These are phyloP conservation scores for Monosporascus cannonballus DNA, from an alignment of 2,329 filamentous ascomycete species.

Conservation along the genomic window DNA sequence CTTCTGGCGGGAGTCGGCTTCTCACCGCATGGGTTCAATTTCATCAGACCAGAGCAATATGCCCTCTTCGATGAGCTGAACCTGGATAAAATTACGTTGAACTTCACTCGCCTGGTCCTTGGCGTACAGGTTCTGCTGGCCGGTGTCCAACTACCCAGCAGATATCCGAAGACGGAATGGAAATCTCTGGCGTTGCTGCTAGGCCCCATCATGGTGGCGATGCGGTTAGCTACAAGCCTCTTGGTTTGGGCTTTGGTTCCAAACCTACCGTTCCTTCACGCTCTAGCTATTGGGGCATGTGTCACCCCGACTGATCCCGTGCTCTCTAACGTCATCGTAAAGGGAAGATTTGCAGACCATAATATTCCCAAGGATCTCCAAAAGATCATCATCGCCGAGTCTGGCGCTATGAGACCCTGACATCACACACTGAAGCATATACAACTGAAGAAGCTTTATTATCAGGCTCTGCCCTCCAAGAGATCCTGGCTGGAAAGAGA, in stretches of 20 bases:
- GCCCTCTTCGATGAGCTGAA: slow-evolving; percentile 47
- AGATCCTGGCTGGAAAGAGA: too few species aligned
- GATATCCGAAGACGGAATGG: slow-evolving; percentile 76
- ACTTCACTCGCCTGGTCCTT: slow-evolving; percentile 80
- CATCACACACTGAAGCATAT: too few species aligned
- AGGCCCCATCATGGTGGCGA: slow-evolving; percentile 75
- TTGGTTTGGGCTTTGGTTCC: slow-evolving; percentile 74
- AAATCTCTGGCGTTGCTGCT: slow-evolving; percentile 67
- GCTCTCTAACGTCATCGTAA: slow-evolving; percentile 82
- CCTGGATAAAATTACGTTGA: slow-evolving; percentile 68
- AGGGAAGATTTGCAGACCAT: slow-evolving; percentile 87
- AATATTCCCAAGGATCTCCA: slow-evolving; percentile 80
- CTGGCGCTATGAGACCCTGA: too few species aligned
- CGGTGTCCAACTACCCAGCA: slow-evolving; percentile 78
- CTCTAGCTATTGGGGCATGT: slow-evolving; percentile 74
- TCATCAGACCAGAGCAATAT: slow-evolving; percentile 71
- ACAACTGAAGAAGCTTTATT: too few species aligned
- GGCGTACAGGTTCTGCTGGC: slow-evolving; percentile 87
- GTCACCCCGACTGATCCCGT: slow-evolving; percentile 92
- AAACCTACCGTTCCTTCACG: slow-evolving; percentile 65
- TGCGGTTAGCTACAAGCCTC: slow-evolving; percentile 81
- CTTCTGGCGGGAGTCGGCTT: slow-evolving; percentile 73
- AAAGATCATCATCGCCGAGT: slow-evolving; percentile 75
- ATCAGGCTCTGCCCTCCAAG: too few species aligned
- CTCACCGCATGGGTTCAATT: slow-evolving; percentile 70